These are phyloP conservation scores for Lipomyces sp. DNA, from an alignment of 805 yeast genomes.

Conservation along the genomic window DNA sequence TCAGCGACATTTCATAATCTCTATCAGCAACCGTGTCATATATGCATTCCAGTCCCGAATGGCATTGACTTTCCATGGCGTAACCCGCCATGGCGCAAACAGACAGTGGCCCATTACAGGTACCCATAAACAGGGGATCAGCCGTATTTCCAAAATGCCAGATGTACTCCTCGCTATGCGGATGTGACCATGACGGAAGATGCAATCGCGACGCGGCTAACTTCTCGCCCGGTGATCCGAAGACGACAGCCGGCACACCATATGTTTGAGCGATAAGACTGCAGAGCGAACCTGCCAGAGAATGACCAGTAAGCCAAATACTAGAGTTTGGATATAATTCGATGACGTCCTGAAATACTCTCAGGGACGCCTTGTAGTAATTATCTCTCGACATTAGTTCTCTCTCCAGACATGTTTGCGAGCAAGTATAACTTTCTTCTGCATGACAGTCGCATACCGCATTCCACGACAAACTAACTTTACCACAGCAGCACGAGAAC, in stretches of 20 bases:
- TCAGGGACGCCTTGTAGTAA: constrained; percentile 79
- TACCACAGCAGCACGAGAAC: constrained; percentile 95
- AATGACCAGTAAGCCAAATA: constrained; percentile 94
- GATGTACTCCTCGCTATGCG: constrained; percentile 74
- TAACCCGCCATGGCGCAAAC: constrained; percentile 90
- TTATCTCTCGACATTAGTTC: constrained; percentile 76
- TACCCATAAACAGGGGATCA: constrained; percentile 96
- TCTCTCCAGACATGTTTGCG: constrained; percentile 80
- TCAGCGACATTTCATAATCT: constrained; percentile 88
- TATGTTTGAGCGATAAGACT: constrained; percentile 82
- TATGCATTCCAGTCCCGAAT: constrained; percentile 82
- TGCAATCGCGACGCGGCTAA: constrained; percentile 83
- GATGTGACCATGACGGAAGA: constrained; percentile 76
- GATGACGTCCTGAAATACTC: constrained; percentile 75
- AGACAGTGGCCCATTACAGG: constrained; percentile 91
- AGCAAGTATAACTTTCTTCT: constrained; percentile 75
- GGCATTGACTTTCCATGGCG: constrained; percentile 97
- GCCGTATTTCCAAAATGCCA: constrained; percentile 98
- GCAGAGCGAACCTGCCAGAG: constrained; percentile 88
- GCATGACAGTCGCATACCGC: constrained; percentile 94
- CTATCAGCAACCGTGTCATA: constrained; percentile 87
- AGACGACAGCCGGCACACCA: constrained; percentile 87
- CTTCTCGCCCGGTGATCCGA: constrained; percentile 91
- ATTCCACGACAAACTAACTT: constrained; percentile 88
- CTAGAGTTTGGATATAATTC: constrained; percentile 67